Conservation (phyloP, 176 grass and related monocot genomes). For the Coix lacrymajobi region DNA sequence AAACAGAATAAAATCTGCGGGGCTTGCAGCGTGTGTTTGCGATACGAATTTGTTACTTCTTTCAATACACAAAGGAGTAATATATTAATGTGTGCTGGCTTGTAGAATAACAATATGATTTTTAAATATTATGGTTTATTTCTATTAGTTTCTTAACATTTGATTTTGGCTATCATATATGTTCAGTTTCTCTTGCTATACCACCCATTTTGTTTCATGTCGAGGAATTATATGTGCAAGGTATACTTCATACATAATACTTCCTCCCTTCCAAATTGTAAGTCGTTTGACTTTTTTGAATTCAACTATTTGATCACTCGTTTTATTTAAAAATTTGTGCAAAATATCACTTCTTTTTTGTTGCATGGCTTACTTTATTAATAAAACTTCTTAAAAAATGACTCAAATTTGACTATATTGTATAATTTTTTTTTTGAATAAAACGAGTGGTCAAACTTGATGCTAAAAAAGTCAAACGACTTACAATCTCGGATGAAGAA, state of each 20-base stretch:
- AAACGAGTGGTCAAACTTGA: too few species aligned
- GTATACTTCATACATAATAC: background rate
- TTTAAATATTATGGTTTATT: background rate
- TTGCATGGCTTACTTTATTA: too few species aligned
- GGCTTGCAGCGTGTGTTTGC: slow-evolving; percentile 12
- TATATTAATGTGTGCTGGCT: slow-evolving; percentile 21
- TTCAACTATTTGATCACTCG: too few species aligned
- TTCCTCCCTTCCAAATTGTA: background rate
- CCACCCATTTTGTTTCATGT: background rate
- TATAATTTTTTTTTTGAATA: too few species aligned
- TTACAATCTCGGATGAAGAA: too few species aligned
- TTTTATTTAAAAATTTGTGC: too few species aligned
- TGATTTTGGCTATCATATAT: background rate
- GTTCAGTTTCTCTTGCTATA: background rate
- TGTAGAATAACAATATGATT: slow-evolving; percentile 32
- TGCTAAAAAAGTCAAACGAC: too few species aligned
- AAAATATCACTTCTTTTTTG: too few species aligned
- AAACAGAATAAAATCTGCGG: slow-evolving; percentile 8
- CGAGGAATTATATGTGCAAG: background rate
- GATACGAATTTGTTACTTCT: slow-evolving; percentile 30
- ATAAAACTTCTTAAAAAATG: too few species aligned
- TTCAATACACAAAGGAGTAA: slow-evolving; percentile 33
- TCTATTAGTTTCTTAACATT: background rate
- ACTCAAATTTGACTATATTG: too few species aligned
- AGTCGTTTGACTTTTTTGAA: background rate